Base-by-base conservation (phyloP, 495 filamentous ascomycete species). In the Aspergillus incahuasiensis region DNA sequence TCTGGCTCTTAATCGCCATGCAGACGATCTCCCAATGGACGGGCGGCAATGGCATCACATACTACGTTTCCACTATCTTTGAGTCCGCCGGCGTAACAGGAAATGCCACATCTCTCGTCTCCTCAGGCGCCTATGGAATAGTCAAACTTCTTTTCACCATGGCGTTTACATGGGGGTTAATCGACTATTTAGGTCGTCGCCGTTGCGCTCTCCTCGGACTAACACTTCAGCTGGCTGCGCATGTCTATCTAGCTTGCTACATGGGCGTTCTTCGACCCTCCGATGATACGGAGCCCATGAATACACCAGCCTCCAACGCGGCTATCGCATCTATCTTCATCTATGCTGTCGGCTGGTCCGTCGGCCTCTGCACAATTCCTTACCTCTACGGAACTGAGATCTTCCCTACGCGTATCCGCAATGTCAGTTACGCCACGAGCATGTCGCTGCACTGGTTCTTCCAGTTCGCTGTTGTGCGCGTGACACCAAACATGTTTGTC, bases 351-450 rank as follows among this genome's bases (percentile, higher is more conserved):
- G 75, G 75, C 59, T 78, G 75, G 75, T 78, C 74, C 45, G 61
- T 78, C 63, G 75, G 75, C n/a, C 75, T 78, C 38, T 78, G 74
- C 56, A 78, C 73, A 2, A 68, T 76, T n/a, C 75, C 74, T 5
- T 76, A 74, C 51, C 64, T 78, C 1, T 78, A 78, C 61, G 75
- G 74, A 9, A 73, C 74, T 3, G 75, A 78, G 58, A 74, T 78
- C 18, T 78, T 77, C 59, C 74, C 74, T 16, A 78, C 71, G 1
- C 67, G 72, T 39, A 75, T 76, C 54, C 71, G 75, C 22, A 74
- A 72, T 49, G 62, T 74, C 15, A 68, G 71, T 52, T 76, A 78
- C 48, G 73, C 71, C 5, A 54, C 63, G 41, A 76, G 72, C 39
- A 78, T 76, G 74, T 65, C 64, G 0, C 55, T 76, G 24, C 75